Conservation (phyloP, 2,329 filamentous ascomycete genomes). For the Botrytis porri region DNA sequence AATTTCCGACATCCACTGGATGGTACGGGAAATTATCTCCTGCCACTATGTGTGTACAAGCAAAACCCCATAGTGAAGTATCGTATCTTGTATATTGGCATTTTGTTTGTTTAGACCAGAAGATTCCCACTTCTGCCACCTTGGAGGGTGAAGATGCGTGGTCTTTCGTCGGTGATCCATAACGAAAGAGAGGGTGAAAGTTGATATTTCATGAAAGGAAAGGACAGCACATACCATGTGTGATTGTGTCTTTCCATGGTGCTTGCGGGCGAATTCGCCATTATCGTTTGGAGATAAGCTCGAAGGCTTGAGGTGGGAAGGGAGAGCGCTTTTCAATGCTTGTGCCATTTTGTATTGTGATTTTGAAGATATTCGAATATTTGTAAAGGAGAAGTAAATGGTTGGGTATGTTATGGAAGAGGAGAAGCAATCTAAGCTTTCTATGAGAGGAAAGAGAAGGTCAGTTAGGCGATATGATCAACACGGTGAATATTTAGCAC, state of each 20-base stretch:
- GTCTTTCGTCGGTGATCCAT: not conserved
- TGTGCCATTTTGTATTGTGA: conserved; percentile 58
- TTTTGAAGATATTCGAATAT: conserved; percentile 5
- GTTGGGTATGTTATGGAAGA: not conserved
- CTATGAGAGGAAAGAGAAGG: conserved; percentile 1
- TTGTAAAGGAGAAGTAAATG: conserved; percentile 4
- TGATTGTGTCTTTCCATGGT: conserved; percentile 81
- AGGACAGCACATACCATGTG: conserved; percentile 67
- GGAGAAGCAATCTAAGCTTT: conserved; percentile 12
- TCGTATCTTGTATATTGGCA: not conserved
- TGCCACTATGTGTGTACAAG: not conserved
- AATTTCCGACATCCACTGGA: conserved; percentile 2
- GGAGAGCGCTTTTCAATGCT: conserved; percentile 70
- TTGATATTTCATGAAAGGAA: not conserved
- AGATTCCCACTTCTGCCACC: not conserved
- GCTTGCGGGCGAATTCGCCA: conserved; percentile 57
- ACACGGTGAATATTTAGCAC: conserved; percentile 7
- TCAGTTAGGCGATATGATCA: conserved; percentile 17
- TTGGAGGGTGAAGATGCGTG: not conserved
- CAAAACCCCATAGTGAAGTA: not conserved
- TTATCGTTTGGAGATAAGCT: conserved; percentile 40
- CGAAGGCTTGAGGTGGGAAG: conserved; percentile 70
- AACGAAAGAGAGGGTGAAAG: not conserved
- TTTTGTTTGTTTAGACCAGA: not conserved
- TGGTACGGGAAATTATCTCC: not conserved